Percentiles rank a stretch among this genome's conserved stretches.
Conservation (phyloP, 2,329 filamentous ascomycete species). For the Fusarium graminum region DNA sequence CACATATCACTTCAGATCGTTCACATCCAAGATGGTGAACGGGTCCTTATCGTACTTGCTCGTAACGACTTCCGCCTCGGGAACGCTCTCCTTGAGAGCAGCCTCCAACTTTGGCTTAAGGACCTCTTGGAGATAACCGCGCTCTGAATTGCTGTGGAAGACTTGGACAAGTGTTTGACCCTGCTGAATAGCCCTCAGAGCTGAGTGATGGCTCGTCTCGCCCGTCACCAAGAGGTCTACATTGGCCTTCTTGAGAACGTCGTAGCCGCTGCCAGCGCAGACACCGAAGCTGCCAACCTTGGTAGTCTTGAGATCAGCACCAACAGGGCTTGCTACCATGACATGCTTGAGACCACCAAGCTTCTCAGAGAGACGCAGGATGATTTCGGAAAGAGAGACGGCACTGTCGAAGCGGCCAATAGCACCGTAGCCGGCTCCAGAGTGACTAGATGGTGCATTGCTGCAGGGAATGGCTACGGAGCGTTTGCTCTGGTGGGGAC, state of each 20-base stretch:
- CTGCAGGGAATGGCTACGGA: slow-evolving; percentile 62
- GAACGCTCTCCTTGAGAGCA: slow-evolving; percentile 64
- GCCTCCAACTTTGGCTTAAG: slow-evolving; percentile 75
- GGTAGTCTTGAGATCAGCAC: slow-evolving; percentile 52
- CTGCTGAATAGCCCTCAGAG: slow-evolving; percentile 85
- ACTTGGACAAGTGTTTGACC: slow-evolving; percentile 86
- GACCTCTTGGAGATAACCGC: slow-evolving; percentile 80
- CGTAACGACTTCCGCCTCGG: slow-evolving; percentile 73
- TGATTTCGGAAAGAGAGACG: slow-evolving; percentile 59
- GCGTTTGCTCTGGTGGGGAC: slow-evolving; percentile 56
- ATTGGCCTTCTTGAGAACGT: slow-evolving; percentile 75
- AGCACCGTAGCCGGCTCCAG: slow-evolving; percentile 67
- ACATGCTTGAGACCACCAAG: slow-evolving; percentile 73
- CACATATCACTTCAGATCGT: slow-evolving; percentile 51
- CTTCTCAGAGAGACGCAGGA: slow-evolving; percentile 70
- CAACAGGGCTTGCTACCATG: slow-evolving; percentile 67
- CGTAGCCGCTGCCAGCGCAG: slow-evolving; percentile 89
- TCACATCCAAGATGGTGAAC: slow-evolving; percentile 78
- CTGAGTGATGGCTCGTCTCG: slow-evolving; percentile 93
- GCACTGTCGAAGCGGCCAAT: slow-evolving; percentile 58
- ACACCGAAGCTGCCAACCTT: slow-evolving; percentile 80
- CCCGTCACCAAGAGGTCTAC: slow-evolving; percentile 91
- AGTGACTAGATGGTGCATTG: slow-evolving; percentile 58
- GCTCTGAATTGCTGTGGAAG: slow-evolving; percentile 94
- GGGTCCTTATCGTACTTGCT: slow-evolving; percentile 89